These are phyloP conservation scores for Fusarium phyllophilum DNA, from an alignment of 2,329 filamentous ascomycete species.

Conservation along the genomic window DNA sequence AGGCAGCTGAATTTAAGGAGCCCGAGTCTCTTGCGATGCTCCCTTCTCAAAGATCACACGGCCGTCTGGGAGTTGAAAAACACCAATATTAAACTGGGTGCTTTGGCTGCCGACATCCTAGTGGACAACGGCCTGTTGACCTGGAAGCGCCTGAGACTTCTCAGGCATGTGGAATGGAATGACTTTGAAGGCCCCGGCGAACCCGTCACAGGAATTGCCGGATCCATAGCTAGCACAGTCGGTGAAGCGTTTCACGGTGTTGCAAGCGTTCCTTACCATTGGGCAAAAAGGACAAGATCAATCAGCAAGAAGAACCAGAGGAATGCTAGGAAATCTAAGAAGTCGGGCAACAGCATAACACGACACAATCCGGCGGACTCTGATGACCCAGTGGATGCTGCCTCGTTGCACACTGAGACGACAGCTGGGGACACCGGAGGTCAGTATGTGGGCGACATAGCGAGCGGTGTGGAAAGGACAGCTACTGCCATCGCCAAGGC, in stretches of 20 bases:
- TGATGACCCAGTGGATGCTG: slow-evolving; percentile 4
- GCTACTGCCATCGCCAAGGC: slow-evolving; percentile 63
- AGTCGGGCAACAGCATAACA: not conserved
- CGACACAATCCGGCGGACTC: slow-evolving; percentile 2
- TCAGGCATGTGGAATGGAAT: slow-evolving; percentile 78
- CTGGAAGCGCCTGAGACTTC: slow-evolving; percentile 71
- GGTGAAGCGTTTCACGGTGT: slow-evolving; percentile 70
- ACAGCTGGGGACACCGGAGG: slow-evolving; percentile 41
- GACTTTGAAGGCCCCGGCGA: slow-evolving; percentile 81
- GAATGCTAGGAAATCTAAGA: not conserved
- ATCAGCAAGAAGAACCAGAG: slow-evolving; percentile 44
- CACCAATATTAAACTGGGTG: slow-evolving; percentile 68
- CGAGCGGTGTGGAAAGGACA: slow-evolving; percentile 61
- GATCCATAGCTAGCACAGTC: slow-evolving; percentile 68
- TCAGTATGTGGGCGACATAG: slow-evolving; percentile 62
- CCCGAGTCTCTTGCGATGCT: slow-evolving; percentile 70
- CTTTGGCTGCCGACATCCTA: slow-evolving; percentile 72
- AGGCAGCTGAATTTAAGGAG: slow-evolving; percentile 64
- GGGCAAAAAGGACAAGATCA: slow-evolving; percentile 67
- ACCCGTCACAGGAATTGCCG: slow-evolving; percentile 73
- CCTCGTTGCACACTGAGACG: slow-evolving; percentile 22
- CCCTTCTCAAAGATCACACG: slow-evolving; percentile 69
- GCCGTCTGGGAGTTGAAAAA: slow-evolving; percentile 74
- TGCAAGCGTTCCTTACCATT: slow-evolving; percentile 69
- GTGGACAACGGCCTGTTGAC: slow-evolving; percentile 69